Conservation (phyloP, 106 monocot species). For the Dendrobium catenatum region DNA sequence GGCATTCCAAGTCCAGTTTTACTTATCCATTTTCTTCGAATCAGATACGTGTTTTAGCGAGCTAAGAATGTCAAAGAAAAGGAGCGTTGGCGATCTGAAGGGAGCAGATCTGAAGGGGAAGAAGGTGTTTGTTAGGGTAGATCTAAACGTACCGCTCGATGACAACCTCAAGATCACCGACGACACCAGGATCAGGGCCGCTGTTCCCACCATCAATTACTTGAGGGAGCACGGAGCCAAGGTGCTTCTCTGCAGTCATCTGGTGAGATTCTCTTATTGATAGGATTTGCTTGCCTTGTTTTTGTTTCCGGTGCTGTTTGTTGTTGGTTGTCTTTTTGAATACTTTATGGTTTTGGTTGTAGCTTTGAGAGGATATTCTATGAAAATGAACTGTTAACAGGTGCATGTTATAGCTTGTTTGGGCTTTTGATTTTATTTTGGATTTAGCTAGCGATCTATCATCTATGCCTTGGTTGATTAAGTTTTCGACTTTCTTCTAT, state of each 20-base stretch:
- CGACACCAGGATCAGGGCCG: conserved; percentile 57
- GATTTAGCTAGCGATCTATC: no score
- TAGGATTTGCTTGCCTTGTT: not conserved
- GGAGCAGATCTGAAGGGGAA: conserved; percentile 35
- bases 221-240: conserved; percentile 36
- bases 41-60: not conserved
- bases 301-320: not conserved
- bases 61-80: conserved; percentile 31
- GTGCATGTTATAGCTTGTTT: no score
- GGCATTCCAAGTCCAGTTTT: no score
- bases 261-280: conserved; percentile 28
- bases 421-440: no score
- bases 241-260: conserved; percentile 54
- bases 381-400: no score
- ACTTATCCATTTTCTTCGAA: no score
- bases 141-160: conserved; percentile 47
- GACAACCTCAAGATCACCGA: conserved; percentile 63
- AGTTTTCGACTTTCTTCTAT: no score
- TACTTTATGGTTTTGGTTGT: not conserved
- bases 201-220: conserved; percentile 67
- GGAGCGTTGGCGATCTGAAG: conserved; percentile 37
- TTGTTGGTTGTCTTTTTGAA: not conserved
- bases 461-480: no score
- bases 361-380: no score
- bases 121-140: conserved; percentile 42